Evolutionary conservation across 441 rosid species (phyloP), one percentile per base, ranked within the genome.

Genomic region (Mallotus japonicus): DNA sequence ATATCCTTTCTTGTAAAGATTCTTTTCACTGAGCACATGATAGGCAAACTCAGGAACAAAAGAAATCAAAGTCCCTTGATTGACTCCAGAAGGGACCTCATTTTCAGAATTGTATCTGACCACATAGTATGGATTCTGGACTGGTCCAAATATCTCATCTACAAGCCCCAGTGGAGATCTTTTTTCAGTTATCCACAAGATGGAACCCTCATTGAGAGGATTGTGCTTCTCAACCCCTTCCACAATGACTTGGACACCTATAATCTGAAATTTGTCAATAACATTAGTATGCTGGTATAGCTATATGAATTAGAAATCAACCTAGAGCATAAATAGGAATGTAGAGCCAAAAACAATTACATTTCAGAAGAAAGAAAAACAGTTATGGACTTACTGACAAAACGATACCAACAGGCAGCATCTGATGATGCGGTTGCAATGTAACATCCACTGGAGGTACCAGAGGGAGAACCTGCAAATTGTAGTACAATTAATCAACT

Each of bases 61-160:
- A 14, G 99, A 90, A 73, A 96, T 79, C 54, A 20, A 65, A 66
- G 87, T 79, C 65, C 98, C 99, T 78, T 81, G 88, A 54, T 72
- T 19, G 71, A 93, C 77, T 51, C 83, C 87, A 17, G 74, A 80
- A 60, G 99, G 97, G 73, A 90, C 87, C 75, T 92, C 97, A 72
- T 84, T 84, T 79, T 93, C 97, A 8, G 95, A 89, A 80, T 96
- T 96, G 87, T 86, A 96, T 80, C 99, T 80, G 71, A 96, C 96
- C 49, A 90, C 79, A 78, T 93, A 96, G 80, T 83, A 96, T 6
- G 97, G 98, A 72, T 83, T 88, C 65, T 87, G 88, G 1, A 96
- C 97, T 1, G 99, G 99, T 73, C 99, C 98, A 84, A 96, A 96
- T 55, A 93, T 83, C 83, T 96, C 99, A 80, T 96, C 98, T 19